Base-by-base conservation (phyloP, 768 basidiomycete genomes). In the Amanita muscaria region DNA sequence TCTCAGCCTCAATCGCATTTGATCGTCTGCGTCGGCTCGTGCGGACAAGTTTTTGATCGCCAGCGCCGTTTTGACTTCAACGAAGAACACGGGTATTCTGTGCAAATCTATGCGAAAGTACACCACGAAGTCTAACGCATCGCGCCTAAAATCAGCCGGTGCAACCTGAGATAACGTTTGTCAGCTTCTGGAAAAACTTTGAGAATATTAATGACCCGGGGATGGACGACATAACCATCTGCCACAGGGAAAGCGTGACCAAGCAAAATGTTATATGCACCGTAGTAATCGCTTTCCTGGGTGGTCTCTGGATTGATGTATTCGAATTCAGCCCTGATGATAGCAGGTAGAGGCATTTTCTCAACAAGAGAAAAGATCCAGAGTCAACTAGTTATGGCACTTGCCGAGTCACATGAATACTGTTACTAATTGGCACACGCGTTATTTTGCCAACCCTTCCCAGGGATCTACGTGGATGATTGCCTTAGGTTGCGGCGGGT, bases 1-100 rank as follows among this genome's bases (percentile, higher is more conserved):
- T 5, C 6, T 34, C 6, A 51, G 50, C 4, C 47, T 48, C 23
- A 44, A 43, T 18, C 50, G 52, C 46, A 50, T 53, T 44, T 56
- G 49, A 30, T 48, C 52, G 45, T 56, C 52, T 29, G 54, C 52
- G 15, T 31, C 39, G 32, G 21, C 46, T 24, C 52, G 49, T 10
- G 46, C 40, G 25, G 50, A 47, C 10, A 50, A 35, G 24, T 21
- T 24, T 8, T 5, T 37, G 39, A 50, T 50, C 16, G 40, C 40
- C 30, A 41, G 31, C 33, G 37, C 42, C 24, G 52, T 42, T 48
- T 51, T 53, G 40, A 53, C 37, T 32, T 50, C 50, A 0, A 56
- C n/a, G 46, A 53, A 53, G 42, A 53, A 48, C 30, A 53, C 34
- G 8, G 52, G 54, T 25, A 44, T 46, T 15, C 33, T 34, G 8